Percentiles rank a stretch among this genome's conserved stretches.
Conservation (phyloP, 2,329 filamentous ascomycete genomes). For the Thyridium curvatum region DNA sequence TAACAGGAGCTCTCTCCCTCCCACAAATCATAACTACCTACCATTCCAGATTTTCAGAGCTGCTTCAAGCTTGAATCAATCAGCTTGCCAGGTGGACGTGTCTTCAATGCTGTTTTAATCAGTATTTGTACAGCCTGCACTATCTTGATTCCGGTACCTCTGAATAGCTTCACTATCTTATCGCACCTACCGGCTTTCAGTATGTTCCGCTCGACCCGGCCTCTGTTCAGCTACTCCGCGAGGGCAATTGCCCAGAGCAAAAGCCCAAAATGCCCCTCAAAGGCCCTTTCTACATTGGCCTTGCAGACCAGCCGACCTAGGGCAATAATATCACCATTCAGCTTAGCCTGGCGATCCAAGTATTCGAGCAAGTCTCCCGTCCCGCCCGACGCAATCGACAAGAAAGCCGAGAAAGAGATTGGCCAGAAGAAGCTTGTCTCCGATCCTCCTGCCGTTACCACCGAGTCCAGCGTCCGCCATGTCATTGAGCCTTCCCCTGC, state of each 20-base stretch:
- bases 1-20: too few relatives aligned
- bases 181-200: background rate
- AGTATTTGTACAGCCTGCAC: too few relatives aligned
- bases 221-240: constrained; percentile 1
- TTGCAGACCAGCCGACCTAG: background rate
- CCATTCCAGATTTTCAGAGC: too few relatives aligned
- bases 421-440: constrained; percentile 49
- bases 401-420: constrained; percentile 48
- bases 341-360: constrained; percentile 2
- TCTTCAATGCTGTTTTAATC: too few relatives aligned
- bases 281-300: constrained; percentile 1
- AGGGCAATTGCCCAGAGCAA: background rate
- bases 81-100: too few relatives aligned
- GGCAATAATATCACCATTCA: too few relatives aligned
- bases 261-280: background rate
- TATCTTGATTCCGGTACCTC: too few relatives aligned
- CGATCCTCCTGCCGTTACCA: constrained; percentile 54
- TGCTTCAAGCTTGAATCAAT: too few relatives aligned
- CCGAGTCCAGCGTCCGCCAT: constrained; percentile 47
- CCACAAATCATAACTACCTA: too few relatives aligned
- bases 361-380: constrained; percentile 17
- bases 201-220: constrained; percentile 2
- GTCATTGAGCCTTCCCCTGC: constrained; percentile 31
- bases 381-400: constrained; percentile 38
- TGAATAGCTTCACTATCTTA: background rate